Conservation (phyloP, 73 alveolate genomes). For the Loxodes magnus region DNA sequence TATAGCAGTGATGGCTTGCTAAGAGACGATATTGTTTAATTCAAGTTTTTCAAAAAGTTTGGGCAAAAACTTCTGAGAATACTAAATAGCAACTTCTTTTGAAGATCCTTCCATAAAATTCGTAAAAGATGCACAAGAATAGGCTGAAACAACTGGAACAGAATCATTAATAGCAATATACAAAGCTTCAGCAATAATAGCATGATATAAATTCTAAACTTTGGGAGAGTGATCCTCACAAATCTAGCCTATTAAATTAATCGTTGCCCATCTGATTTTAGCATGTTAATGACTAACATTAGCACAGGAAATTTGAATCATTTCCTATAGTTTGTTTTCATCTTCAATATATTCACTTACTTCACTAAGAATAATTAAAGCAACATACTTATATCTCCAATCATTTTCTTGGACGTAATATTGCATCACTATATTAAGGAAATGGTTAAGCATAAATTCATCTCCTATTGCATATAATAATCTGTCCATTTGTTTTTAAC, state of each 20-base stretch:
- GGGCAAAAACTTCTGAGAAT: conserved; percentile 24
- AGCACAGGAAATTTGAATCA: conserved; percentile 37
- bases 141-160: conserved; percentile 51
- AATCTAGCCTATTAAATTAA: conserved; percentile 67
- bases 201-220: conserved; percentile 53
- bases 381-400: conserved; percentile 59
- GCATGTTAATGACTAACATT: conserved; percentile 43
- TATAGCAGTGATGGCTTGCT: conserved; percentile 62
- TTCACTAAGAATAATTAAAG: conserved; percentile 47
- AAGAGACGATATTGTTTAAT: conserved; percentile 43
- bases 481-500: conserved; percentile 65
- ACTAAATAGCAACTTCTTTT: conserved; percentile 22
- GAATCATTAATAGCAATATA: conserved; percentile 27
- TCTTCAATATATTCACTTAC: conserved; percentile 57
- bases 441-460: conserved; percentile 39
- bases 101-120: conserved; percentile 40
- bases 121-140: conserved; percentile 42
- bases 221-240: conserved; percentile 66
- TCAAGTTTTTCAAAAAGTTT: conserved; percentile 8
- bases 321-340: conserved; percentile 23
- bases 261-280: conserved; percentile 80
- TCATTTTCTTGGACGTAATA: conserved; percentile 24
- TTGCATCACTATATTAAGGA: conserved; percentile 27
- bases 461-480: conserved; percentile 57
- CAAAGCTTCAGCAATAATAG: conserved; percentile 50